Evolutionary conservation across 2,329 filamentous ascomycete species (phyloP).

Genomic region (Emericellopsis atlantica): DNA sequence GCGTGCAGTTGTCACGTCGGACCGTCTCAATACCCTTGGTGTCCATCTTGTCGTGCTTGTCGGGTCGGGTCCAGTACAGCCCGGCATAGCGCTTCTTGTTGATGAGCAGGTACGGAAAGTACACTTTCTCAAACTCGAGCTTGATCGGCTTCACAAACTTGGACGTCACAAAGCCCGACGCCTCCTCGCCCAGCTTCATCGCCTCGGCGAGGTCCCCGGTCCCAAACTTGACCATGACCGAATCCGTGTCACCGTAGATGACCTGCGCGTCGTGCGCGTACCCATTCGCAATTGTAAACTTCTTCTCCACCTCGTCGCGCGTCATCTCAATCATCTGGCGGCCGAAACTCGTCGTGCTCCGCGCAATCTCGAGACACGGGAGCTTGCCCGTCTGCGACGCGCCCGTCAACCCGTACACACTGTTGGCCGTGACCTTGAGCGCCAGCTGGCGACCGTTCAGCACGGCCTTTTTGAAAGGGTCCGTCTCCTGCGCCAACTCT

Average conservation of each 20-base stretch:
- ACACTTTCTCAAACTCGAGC: constrained; percentile 98
- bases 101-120: constrained; percentile 94
- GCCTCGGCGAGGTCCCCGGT: constrained; percentile 74
- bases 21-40: constrained; percentile 99
- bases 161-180: constrained; percentile 72
- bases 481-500: constrained; percentile 77
- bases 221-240: constrained; percentile 98
- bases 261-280: constrained; percentile 92
- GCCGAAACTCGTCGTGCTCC: constrained; percentile 92
- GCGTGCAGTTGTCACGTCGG: constrained; percentile 84
- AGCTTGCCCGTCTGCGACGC: constrained; percentile 83
- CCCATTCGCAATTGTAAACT: constrained; percentile 86
- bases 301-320: constrained; percentile 84
- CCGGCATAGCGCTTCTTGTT: constrained; percentile 99
- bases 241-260: constrained; percentile 98
- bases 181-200: constrained; percentile 94
- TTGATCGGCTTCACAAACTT: constrained; percentile 98
- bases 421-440: constrained; percentile 93
- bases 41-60: constrained; percentile 99
- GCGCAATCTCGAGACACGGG: constrained; percentile 87
- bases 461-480: constrained; percentile 96
- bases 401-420: constrained; percentile 92
- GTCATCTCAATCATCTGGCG: constrained; percentile 99
- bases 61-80: constrained; percentile 89
- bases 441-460: constrained; percentile 94